Evolutionary conservation across 202 grass and related monocot genomes (phyloP), one percentile per base, ranked within the genome.

Genomic region (Brachypodium distachyon): DNA sequence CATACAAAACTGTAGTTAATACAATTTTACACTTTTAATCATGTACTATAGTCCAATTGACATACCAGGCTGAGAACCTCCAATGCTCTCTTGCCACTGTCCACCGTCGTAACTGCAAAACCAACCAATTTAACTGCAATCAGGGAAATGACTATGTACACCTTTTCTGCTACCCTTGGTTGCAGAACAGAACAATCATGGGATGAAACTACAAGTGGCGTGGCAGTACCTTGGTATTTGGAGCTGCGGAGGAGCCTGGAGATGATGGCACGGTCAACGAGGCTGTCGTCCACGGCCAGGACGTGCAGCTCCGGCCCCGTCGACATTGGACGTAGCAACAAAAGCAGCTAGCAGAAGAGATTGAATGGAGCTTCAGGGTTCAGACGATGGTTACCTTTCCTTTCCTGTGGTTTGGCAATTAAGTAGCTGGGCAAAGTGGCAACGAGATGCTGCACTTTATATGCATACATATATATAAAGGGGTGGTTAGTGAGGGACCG

Each of bases 241-340:
- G 85, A 93, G 79, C 72, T 93, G 69, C 90, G 85, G 11, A 97
- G 93, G 67, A 97, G 75, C 11, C 80, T 81, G 7, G 90, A 86
- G 62, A 93, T 97, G 68, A 97, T 75, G 5, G 88, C 85, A 14
- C 76, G 87, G 31, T 97, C 90, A 32, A 97, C 83, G 1, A 85
- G 84, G 85, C 93, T 93, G 25, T 97, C 93, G 51, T 97, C 93
- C 49, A 93, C 93, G 0, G 87, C 93, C 23, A 97, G 83, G 52
- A 97, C 87, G 47, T 97, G 93, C n/a, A 81, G 51, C 72, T 93
- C 84, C 38, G 41, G 31, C 67, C 8, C 52, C 32, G 37, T 61
- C 67, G 68, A 78, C 78, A 84, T 85, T 61, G n/a, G 33, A 66
- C 21, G 23, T 52, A 18, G 17, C 29, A n/a, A n/a, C n/a, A n/a